phyloP scores from a whole-genome alignment of 257 asterid species.

The Solanum chiquidenum region DNA sequence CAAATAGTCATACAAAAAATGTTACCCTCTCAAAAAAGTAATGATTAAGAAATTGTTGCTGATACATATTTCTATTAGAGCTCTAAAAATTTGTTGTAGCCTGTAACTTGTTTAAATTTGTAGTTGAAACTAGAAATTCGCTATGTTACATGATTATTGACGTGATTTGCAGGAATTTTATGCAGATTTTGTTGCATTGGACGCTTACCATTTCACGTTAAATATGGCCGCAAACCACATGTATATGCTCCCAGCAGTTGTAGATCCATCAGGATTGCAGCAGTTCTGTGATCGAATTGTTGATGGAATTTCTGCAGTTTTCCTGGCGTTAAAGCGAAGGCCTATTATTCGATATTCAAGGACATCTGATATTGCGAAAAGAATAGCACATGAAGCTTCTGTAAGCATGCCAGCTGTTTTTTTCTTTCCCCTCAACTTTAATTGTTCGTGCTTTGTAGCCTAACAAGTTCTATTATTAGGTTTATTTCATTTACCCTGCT shows the following conservation, averaged over 20 bases:
- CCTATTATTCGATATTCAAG: constrained; percentile 85
- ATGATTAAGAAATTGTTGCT: background rate
- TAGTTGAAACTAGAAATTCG: background rate
- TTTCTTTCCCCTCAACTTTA: background rate
- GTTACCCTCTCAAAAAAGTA: background rate
- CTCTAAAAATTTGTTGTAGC: background rate
- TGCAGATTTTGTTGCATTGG: constrained; percentile 88
- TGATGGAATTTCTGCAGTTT: constrained; percentile 89
- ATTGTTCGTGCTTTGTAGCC: background rate
- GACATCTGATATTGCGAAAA: constrained; percentile 81
- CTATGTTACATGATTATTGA: constrained; percentile 10
- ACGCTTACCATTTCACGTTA: constrained; percentile 73
- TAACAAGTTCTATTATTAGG: background rate
- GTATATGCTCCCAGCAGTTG: constrained; percentile 92
- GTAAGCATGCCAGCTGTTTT: constrained; percentile 29
- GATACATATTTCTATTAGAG: background rate
- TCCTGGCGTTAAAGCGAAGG: constrained; percentile 74
- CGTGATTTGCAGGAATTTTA: constrained; percentile 63
- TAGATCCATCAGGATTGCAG: constrained; percentile 78
- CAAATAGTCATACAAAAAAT: background rate
- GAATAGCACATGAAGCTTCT: constrained; percentile 86
- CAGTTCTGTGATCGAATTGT: constrained; percentile 71
- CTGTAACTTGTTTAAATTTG: background rate
- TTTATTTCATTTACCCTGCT: background rate
- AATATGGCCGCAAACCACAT: constrained; percentile 67